Percentiles rank a stretch among this genome's conserved stretches.
phyloP scores from a whole-genome alignment of 2,329 filamentous ascomycete genomes.

The Verticillium tricorpus region DNA sequence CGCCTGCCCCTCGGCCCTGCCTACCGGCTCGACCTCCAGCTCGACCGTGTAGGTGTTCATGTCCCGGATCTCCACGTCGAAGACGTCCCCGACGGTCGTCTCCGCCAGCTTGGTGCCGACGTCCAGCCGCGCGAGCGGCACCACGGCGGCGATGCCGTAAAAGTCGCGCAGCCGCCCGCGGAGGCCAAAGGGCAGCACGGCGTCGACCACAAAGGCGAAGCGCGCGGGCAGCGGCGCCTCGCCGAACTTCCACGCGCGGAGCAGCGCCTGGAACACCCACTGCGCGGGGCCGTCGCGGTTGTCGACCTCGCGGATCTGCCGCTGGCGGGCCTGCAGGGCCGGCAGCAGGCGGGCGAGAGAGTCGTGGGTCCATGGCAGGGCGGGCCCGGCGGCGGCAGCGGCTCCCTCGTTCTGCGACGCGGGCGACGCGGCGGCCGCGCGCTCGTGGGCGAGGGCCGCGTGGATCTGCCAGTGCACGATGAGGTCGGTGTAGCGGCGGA shows the following conservation, averaged over 20 bases:
- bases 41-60: slow-evolving; percentile 37
- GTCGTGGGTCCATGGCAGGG: slow-evolving; percentile 41
- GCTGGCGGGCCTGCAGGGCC: slow-evolving; percentile 48
- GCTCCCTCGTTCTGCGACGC: slow-evolving; percentile 16
- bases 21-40: slow-evolving; percentile 5
- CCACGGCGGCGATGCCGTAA: slow-evolving; percentile 40
- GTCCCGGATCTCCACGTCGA: slow-evolving; percentile 50
- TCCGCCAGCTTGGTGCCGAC: slow-evolving; percentile 34
- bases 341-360: slow-evolving; percentile 42
- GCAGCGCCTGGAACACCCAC: slow-evolving; percentile 56
- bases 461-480: slow-evolving; percentile 65
- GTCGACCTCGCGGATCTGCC: slow-evolving; percentile 39
- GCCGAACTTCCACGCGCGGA: slow-evolving; percentile 54
- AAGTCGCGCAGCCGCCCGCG: slow-evolving; percentile 40
- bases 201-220: slow-evolving; percentile 43
- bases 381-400: slow-evolving; percentile 21
- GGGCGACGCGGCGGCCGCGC: slow-evolving; percentile 22
- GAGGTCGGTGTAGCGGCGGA: slow-evolving; percentile 61
- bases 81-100: slow-evolving; percentile 44
- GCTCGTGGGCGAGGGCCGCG: slow-evolving; percentile 46
- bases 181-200: slow-evolving; percentile 28
- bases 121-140: slow-evolving; percentile 34
- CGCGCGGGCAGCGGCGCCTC: slow-evolving; percentile 42
- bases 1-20: neutral
- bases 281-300: slow-evolving; percentile 38